These are phyloP conservation scores for Didymella arachidicola DNA, from an alignment of 2,329 filamentous ascomycete genomes.

Conservation along the genomic window DNA sequence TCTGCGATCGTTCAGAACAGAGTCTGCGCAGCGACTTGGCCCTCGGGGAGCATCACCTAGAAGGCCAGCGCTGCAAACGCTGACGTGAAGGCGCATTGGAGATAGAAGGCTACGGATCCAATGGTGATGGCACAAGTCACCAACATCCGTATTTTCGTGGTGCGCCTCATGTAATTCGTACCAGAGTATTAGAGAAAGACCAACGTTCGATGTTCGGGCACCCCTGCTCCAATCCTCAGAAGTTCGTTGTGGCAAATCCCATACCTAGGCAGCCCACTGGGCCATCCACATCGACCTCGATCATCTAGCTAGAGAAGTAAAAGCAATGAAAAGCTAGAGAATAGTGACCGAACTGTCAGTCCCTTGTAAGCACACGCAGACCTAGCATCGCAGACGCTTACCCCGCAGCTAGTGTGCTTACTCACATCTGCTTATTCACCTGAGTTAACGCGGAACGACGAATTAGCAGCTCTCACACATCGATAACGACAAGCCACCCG, in stretches of 20 bases:
- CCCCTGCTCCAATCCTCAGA: too few species aligned
- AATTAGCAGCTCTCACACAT: background rate
- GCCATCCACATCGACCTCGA: too few species aligned
- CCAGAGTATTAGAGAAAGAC: too few species aligned
- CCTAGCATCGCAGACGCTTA: background rate
- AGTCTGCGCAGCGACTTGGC: background rate
- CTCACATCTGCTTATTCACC: constrained; percentile 1
- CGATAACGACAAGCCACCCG: constrained; percentile 4
- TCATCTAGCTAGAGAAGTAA: background rate
- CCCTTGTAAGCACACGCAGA: constrained; percentile 15
- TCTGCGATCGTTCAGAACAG: background rate
- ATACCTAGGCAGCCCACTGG: too few species aligned
- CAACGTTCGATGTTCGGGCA: too few species aligned
- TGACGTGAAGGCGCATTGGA: too few species aligned
- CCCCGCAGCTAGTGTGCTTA: constrained; percentile 18
- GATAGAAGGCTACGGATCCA: too few species aligned
- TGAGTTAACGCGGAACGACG: background rate
- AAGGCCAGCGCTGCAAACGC: background rate
- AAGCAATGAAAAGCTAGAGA: background rate
- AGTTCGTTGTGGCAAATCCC: too few species aligned
- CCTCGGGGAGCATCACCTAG: background rate
- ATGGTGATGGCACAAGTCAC: too few species aligned
- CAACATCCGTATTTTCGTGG: too few species aligned
- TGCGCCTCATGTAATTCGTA: too few species aligned
- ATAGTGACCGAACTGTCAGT: background rate